A percentile compares a stretch with the other conserved stretches of the same genome.
Evolutionary conservation across 768 basidiomycete genomes (phyloP).

Genomic region (Antrodiella citrinella): DNA sequence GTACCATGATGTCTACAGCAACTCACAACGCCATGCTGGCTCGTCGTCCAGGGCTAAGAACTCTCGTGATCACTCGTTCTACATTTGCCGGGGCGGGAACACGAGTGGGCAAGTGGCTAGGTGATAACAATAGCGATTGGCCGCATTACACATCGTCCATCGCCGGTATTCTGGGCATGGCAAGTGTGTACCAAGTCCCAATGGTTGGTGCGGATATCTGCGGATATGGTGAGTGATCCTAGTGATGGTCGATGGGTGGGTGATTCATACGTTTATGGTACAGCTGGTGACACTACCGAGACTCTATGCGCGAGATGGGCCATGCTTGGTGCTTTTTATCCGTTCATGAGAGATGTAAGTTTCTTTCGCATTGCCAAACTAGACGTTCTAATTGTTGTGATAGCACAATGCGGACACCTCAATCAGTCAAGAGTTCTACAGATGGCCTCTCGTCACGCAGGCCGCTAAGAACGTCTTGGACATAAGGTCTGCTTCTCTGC

Average conservation of each 20-base stretch:
- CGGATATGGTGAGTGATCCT: slow-evolving; percentile 41
- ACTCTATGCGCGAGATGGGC: slow-evolving; percentile 71
- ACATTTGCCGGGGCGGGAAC: slow-evolving; percentile 64
- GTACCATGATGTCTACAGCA: slow-evolving; percentile 61
- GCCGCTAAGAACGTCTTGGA: slow-evolving; percentile 55
- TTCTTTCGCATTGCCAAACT: not conserved
- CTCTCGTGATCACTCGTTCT: slow-evolving; percentile 65
- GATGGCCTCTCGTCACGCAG: slow-evolving; percentile 47
- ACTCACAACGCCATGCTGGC: slow-evolving; percentile 55
- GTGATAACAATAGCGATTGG: slow-evolving; percentile 57
- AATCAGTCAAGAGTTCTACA: slow-evolving; percentile 61
- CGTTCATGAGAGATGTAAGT: slow-evolving; percentile 71
- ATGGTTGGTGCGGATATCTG: slow-evolving; percentile 77
- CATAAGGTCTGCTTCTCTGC: slow-evolving; percentile 38
- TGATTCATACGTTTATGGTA: not conserved
- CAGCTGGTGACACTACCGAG: slow-evolving; percentile 56
- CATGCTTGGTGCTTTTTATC: slow-evolving; percentile 68
- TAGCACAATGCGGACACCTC: slow-evolving; percentile 49
- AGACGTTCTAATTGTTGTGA: not conserved
- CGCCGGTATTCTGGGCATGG: slow-evolving; percentile 60
- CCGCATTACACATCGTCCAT: slow-evolving; percentile 52
- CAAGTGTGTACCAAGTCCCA: slow-evolving; percentile 56
- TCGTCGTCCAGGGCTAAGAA: slow-evolving; percentile 50
- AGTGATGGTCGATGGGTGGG: not conserved
- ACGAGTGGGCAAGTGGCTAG: slow-evolving; percentile 69